Conservation (phyloP, 2,329 filamentous ascomycete genomes). For the Phyllosticta paracitricarpa region DNA sequence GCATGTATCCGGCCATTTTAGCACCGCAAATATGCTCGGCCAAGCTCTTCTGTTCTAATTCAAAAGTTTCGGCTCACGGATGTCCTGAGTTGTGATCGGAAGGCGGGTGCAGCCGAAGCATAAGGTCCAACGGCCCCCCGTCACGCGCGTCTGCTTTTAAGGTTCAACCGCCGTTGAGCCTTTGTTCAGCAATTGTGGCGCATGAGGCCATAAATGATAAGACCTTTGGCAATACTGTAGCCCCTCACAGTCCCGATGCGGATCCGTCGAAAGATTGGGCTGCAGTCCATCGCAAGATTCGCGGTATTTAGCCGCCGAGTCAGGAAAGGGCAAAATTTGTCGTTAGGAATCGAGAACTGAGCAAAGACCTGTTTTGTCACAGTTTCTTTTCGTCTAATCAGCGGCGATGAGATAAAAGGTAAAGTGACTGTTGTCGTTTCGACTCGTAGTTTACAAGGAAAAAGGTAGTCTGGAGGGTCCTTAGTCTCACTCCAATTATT, state of each 20-base stretch:
- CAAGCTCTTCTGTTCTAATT: neutral
- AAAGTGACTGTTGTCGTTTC: no score
- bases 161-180: no score
- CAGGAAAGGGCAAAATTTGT: no score
- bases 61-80: neutral
- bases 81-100: neutral
- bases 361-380: no score
- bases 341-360: no score
- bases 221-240: neutral
- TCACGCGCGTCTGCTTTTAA: neutral
- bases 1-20: neutral
- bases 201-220: no score
- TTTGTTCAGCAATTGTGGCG: neutral
- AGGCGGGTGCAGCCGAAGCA: neutral
- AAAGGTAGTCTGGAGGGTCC: no score
- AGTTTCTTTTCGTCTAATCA: no score
- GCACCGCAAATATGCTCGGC: neutral
- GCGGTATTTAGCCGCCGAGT: neutral
- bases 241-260: neutral
- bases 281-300: neutral
- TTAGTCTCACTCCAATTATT: no score
- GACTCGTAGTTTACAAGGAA: no score
- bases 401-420: no score
- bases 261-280: neutral
- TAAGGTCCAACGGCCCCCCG: neutral